Evolutionary conservation across 2,329 filamentous ascomycete genomes (phyloP).

Genomic region (Paraphoma sp.): DNA sequence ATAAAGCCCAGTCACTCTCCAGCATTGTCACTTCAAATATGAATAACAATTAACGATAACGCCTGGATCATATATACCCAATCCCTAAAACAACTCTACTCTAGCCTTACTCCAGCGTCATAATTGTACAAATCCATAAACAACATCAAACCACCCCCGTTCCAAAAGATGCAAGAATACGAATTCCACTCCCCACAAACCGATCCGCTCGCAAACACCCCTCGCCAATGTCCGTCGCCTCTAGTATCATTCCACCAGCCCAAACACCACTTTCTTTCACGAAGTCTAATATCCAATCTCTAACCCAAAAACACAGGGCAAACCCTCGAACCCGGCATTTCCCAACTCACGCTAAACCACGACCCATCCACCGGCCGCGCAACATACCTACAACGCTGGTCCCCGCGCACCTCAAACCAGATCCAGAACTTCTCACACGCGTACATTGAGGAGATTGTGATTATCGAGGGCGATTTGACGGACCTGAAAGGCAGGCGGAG

Average conservation of each 20-base stretch:
- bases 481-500: constrained; percentile 7
- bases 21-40: background rate
- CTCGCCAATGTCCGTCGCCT: background rate
- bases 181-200: constrained; percentile 8
- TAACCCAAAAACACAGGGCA: background rate
- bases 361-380: constrained; percentile 9
- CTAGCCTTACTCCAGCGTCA: too few relatives aligned
- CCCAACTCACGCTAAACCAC: constrained; percentile 11
- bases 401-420: constrained; percentile 4
- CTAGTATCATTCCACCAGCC: too few relatives aligned
- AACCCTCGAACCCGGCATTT: constrained; percentile 11
- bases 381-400: constrained; percentile 9
- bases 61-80: background rate
- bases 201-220: background rate
- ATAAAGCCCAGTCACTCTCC: background rate
- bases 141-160: background rate
- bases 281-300: too few relatives aligned
- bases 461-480: constrained; percentile 7
- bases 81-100: background rate
- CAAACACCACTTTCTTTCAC: too few relatives aligned
- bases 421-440: constrained; percentile 16
- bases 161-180: constrained; percentile 9
- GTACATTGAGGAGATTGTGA: constrained; percentile 12
- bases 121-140: background rate
- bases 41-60: background rate